Evolutionary conservation across 108 stramenopile genomes (phyloP), one percentile per base, ranked within the genome.

Genomic region (Cyclotella distinguenda): DNA sequence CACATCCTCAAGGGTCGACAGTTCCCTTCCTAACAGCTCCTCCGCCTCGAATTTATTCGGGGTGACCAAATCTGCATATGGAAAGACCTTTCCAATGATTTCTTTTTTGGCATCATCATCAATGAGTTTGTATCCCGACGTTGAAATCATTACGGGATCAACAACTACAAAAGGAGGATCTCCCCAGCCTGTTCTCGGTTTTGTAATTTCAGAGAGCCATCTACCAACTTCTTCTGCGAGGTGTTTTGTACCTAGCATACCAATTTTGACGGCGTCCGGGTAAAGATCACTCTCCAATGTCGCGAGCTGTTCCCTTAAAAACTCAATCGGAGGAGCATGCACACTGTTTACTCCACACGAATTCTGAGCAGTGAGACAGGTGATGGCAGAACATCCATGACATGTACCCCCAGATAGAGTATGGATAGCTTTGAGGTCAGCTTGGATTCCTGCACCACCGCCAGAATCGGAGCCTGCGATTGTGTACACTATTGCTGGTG

Each of bases 371-470:
- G 96, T 97, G 60, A 97, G 54, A 22, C 91, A 90, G 8, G 95
- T 94, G 58, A 96, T 80, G 46, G 93, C 96, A 25, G 90, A 91
- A 75, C 96, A 97, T 12, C 92, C 95, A 71, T 95, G 95, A 19
- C 80, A 83, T 25, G 60, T 44, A 9, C 76, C 76, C 5, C 43
- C 51, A 11, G 88, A 90, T 49, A 95, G 80, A 32, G 82, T 39
- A 45, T 94, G 93, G 7, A 94, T 88, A 35, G 93, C 83, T 52
- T 87, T 91, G 55, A 97, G 69, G 64, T 97, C 96, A 34, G 96
- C 96, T 70, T 97, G 96, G 52, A 97, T 92, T 28, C 96, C 96
- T 4, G 96, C 96, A 18, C 96, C 96, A 15, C 96, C 96, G 4
- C 96, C 96, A 4, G 90, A 92, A 77, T 97, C 96, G 6, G 88